phyloP scores from a whole-genome alignment of 2,329 filamentous ascomycete genomes.

The Thielaviopsis populi region DNA sequence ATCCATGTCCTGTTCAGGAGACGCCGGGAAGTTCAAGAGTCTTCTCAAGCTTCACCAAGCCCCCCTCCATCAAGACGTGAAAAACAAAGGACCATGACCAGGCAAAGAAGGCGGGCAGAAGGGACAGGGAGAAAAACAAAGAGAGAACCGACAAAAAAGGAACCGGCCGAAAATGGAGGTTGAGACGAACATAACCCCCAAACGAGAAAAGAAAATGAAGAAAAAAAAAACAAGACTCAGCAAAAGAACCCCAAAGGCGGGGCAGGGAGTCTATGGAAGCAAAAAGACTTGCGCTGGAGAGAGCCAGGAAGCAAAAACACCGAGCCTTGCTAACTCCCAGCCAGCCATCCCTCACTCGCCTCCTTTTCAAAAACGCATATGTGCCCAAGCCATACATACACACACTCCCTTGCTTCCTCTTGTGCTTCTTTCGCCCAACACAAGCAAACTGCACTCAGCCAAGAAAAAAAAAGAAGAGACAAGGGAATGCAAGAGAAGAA shows the following conservation, averaged over 20 bases:
- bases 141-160: neutral
- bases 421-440: neutral
- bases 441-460: neutral
- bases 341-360: neutral
- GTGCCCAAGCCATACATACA: neutral
- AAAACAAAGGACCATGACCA: neutral
- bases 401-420: neutral
- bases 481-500: slow-evolving; percentile 6
- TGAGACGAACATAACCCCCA: neutral
- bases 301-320: neutral
- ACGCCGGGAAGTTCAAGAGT: neutral
- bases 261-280: neutral
- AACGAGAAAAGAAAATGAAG: neutral
- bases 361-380: neutral
- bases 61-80: neutral
- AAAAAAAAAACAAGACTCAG: neutral
- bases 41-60: neutral
- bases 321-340: neutral
- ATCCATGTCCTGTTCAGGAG: neutral
- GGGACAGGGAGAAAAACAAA: neutral
- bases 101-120: neutral
- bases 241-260: neutral
- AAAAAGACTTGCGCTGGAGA: neutral
- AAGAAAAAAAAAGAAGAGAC: neutral
- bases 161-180: neutral